Evolutionary conservation across 305 asterid species (phyloP).

Genomic region (Fraxinus sp.): DNA sequence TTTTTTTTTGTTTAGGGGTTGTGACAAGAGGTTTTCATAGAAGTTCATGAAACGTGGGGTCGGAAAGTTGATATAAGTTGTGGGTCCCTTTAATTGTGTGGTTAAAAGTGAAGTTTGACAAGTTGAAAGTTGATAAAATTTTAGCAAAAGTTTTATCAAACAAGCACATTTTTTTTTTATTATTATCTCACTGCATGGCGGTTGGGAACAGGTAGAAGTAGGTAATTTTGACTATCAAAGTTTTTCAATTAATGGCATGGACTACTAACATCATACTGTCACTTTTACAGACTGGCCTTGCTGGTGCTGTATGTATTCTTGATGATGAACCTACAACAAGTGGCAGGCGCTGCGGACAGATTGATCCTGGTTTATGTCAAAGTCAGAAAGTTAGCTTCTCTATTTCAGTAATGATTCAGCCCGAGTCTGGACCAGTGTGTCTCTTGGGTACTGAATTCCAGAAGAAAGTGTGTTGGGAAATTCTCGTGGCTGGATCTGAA

Average conservation of each 20-base stretch:
- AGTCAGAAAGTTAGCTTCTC: constrained; percentile 85
- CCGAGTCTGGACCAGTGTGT: constrained; percentile 97
- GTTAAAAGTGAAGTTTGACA: neutral
- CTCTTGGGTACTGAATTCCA: constrained; percentile 94
- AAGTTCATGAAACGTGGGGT: neutral
- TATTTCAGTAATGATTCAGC: constrained; percentile 87
- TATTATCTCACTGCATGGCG: neutral
- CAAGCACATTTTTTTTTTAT: neutral
- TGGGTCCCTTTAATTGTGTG: neutral
- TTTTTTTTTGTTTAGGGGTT: neutral
- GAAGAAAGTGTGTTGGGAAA: constrained; percentile 86
- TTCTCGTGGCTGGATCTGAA: constrained; percentile 97
- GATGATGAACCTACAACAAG: constrained; percentile 98
- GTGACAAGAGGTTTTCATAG: neutral
- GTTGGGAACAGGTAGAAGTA: neutral
- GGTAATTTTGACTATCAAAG: neutral
- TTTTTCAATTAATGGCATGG: neutral
- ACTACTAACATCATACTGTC: constrained; percentile 5
- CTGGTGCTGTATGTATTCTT: constrained; percentile 94
- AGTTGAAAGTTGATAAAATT: neutral
- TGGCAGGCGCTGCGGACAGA: constrained; percentile 91
- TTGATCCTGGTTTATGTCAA: constrained; percentile 76
- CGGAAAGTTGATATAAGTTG: neutral
- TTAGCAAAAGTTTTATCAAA: neutral
- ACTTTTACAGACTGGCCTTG: constrained; percentile 73